Base-by-base conservation (phyloP, 371 early-diverging fungal genomes). In the Caulochytrium protostelioides region DNA sequence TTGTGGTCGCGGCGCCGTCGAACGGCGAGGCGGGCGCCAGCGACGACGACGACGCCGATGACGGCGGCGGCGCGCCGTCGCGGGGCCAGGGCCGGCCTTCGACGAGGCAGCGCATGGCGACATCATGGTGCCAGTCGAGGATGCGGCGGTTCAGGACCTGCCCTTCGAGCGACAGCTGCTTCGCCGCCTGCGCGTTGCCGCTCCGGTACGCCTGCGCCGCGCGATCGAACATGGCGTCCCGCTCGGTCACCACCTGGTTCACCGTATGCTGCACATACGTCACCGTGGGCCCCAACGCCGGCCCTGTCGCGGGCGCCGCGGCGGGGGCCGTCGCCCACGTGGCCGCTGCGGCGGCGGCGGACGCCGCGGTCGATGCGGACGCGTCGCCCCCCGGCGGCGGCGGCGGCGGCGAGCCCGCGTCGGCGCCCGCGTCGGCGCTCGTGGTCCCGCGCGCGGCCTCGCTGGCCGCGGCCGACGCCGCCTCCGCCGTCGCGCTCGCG, bases 51-150 rank as follows among this genome's bases (percentile, higher is more conserved):
- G n/a, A n/a, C n/a, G n/a, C n/a, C n/a, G n/a, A n/a, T n/a, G n/a
- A n/a, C n/a, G n/a, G n/a, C n/a, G n/a, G n/a, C n/a, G n/a, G n/a
- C n/a, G n/a, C n/a, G n/a, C n/a, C n/a, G n/a, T n/a, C n/a, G n/a
- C n/a, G n/a, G n/a, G n/a, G n/a, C n/a, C n/a, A n/a, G n/a, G n/a
- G n/a, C n/a, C n/a, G n/a, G n/a, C n/a, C n/a, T n/a, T n/a, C n/a
- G n/a, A n/a, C n/a, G n/a, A n/a, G n/a, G n/a, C n/a, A n/a, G n/a
- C n/a, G n/a, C n/a, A n/a, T n/a, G 34, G 68, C 62, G 2, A 69
- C 72, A 32, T 61, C 62, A 2, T 50, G 49, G 38, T 72, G 69
- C 35, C 61, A 60, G 32, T 62, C 54, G 43, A 56, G 61, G 69
- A 72, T 72, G 33, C 57, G 25, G 13, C 54, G 50, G 29, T 72